These are phyloP conservation scores for Fusarium paranaense DNA, from an alignment of 2,329 filamentous ascomycete genomes.

Conservation along the genomic window DNA sequence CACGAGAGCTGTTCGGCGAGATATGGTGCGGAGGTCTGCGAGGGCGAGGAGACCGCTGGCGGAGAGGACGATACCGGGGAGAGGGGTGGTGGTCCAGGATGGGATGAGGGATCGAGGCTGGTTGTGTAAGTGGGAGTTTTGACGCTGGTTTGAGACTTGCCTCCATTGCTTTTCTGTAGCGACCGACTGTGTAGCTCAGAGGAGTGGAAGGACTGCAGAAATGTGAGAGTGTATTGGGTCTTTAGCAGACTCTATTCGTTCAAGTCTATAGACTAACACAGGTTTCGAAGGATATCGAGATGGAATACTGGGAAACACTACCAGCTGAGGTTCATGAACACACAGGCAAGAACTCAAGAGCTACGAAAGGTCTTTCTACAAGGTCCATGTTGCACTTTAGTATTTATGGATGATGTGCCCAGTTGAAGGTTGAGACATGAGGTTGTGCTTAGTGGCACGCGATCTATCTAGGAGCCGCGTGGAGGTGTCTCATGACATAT, in stretches of 20 bases:
- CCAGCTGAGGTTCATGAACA: neutral
- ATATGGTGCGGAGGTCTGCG: slow-evolving; percentile 68
- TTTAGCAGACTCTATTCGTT: neutral
- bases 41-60: slow-evolving; percentile 68
- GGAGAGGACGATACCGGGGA: slow-evolving; percentile 59
- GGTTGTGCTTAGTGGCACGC: slow-evolving; percentile 24
- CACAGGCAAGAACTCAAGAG: neutral
- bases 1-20: slow-evolving; percentile 65
- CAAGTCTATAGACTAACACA: neutral
- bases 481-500: slow-evolving; percentile 21
- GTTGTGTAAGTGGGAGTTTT: slow-evolving; percentile 8
- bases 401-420: neutral
- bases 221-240: neutral
- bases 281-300: neutral
- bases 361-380: neutral
- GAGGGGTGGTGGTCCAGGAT: slow-evolving; percentile 58
- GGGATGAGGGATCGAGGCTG: slow-evolving; percentile 48
- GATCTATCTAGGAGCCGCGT: slow-evolving; percentile 12
- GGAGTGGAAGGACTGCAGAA: neutral
- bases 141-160: slow-evolving; percentile 3
- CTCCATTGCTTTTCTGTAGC: slow-evolving; percentile 14
- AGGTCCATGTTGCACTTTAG: neutral
- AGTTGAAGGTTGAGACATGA: slow-evolving; percentile 4
- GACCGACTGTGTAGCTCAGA: neutral
- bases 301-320: neutral